Evolutionary conservation across 140 eudicot species (phyloP), one percentile per base, ranked within the genome.

Genomic region (Eryngium alpinum): DNA sequence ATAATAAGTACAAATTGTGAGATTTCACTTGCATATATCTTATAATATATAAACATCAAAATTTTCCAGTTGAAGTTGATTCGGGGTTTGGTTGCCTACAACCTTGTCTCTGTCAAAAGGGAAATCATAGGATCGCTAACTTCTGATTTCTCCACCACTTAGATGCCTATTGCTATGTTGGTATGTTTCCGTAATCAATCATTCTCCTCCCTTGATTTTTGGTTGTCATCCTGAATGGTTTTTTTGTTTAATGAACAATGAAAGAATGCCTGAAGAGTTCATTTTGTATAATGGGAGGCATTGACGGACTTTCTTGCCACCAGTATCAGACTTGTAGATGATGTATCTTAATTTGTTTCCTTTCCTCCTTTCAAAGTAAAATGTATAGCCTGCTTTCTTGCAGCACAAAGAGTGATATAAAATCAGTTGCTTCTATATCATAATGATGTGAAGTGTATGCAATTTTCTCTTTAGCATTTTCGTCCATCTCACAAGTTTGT

Each of bases 181-280:
- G 33, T 76, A 46, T 51, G 28, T 76, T 51, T n/a, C n/a, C n/a
- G 66, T 50, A 76, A 76, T 76, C 65, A 50, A 76, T 76, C 79
- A 51, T 76, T 76, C 65, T 18, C 44, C 24, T 32, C 65, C 79
- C 75, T 76, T 50, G 44, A 76, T 76, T 73, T 76, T 76, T 53
- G 4, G 66, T 50, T 51, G 63, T 7, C 28, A 76, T 27, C 10
- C 44, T 76, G 79, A 76, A 76, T 44, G 79, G 27, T 75, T 38
- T 75, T 44, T 50, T 34, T 75, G 79, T 27, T 74, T 49, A 28
- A 75, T 46, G 53, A n/a, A 50, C n/a, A 56, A 49, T 50, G 18
- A 50, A 75, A 75, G 79, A 27, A 28, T n/a, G 28, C 79, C 6
- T 76, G 0, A 75, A 10, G 25, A 28, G 79, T 50, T 76, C 15